Percentiles rank a stretch among this genome's conserved stretches.
Evolutionary conservation across 176 grass and related monocot genomes (phyloP).

Genomic region (Carex myosuroides): DNA sequence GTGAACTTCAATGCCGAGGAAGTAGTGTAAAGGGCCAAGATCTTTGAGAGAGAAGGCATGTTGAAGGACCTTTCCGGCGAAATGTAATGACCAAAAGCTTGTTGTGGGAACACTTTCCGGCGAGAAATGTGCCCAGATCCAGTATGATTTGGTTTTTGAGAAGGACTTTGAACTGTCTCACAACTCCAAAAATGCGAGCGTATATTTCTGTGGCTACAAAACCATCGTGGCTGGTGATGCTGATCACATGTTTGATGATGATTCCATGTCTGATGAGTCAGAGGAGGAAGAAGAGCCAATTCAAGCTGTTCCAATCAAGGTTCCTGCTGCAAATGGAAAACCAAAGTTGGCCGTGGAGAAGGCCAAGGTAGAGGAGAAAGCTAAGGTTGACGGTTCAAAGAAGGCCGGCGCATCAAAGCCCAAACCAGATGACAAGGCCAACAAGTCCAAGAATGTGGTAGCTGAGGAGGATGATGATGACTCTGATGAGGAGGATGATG

Average conservation of each 20-base stretch:
- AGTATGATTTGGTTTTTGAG: constrained; percentile 74
- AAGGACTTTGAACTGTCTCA: constrained; percentile 84
- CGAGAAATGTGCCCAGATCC: constrained; percentile 57
- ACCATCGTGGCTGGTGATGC: constrained; percentile 26
- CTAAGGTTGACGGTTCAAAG: constrained; percentile 23
- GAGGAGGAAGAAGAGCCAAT: constrained; percentile 4
- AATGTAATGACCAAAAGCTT: constrained; percentile 44
- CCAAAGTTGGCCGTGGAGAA: constrained; percentile 31
- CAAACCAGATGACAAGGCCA: constrained; percentile 27
- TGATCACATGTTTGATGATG: constrained; percentile 53
- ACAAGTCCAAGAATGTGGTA: constrained; percentile 17
- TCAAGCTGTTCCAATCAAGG: neutral
- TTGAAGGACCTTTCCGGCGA: too few relatives aligned
- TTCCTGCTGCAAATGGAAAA: constrained; percentile 20
- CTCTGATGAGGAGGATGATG: constrained; percentile 21
- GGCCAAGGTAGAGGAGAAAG: constrained; percentile 15
- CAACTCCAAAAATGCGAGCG: constrained; percentile 58
- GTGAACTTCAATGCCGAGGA: too few relatives aligned
- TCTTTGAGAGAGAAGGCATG: too few relatives aligned
- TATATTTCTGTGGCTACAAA: constrained; percentile 78
- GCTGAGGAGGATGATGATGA: constrained; percentile 23
- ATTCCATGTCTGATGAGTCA: constrained; percentile 1
- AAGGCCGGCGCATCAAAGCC: constrained; percentile 22
- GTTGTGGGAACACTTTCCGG: constrained; percentile 54
- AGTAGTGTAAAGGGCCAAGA: too few relatives aligned